Evolutionary conservation across 495 filamentous ascomycete genomes (phyloP), one percentile per base, ranked within the genome.

Genomic region (Penicillium maclennaniae): DNA sequence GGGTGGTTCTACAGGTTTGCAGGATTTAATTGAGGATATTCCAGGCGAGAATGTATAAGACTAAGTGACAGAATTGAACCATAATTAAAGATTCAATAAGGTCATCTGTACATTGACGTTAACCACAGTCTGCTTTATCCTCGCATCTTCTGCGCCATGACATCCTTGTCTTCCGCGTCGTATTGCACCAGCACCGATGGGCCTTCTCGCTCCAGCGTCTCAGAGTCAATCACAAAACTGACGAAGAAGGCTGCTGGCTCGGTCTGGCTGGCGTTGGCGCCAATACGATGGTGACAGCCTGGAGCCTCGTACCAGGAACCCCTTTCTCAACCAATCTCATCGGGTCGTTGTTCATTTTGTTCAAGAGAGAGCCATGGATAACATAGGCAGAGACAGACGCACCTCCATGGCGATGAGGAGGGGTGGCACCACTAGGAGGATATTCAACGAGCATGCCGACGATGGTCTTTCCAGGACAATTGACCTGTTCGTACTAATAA

Each of bases 231-330:
- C n/a, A 75, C 45, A 15, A 75, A 45, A 43, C 49, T 66, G 4
- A 55, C 72, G 15, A 72, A 46, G 2, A 74, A 31, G 7, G 48
- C 49, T 0, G 69, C 68, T 2, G 64, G 50, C 45, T 69, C 69
- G 2, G 62, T 70, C 45, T 62, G 55, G 54, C 70, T 70, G 4
- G 58, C 60, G 54, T 76, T 76, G 37, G 66, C 69, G 43, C 73
- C 72, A 44, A 69, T n/a, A n/a, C n/a, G n/a, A 54, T 78, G 73
- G 40, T 74, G 71, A 39, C 75, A 78, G 1, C 74, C 74, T 0
- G 74, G 74, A 7, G 70, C 69, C 54, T 78, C 74, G 45, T 66
- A 74, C 60, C 65, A 76, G 16, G 60, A 59, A 7, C 61, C 70
- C 71, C 72, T 2, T 34, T 23, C 16, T 55, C 15, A 16, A 61